Conservation (phyloP, 2,329 filamentous ascomycete species). For the Waltergamsia citrina region DNA sequence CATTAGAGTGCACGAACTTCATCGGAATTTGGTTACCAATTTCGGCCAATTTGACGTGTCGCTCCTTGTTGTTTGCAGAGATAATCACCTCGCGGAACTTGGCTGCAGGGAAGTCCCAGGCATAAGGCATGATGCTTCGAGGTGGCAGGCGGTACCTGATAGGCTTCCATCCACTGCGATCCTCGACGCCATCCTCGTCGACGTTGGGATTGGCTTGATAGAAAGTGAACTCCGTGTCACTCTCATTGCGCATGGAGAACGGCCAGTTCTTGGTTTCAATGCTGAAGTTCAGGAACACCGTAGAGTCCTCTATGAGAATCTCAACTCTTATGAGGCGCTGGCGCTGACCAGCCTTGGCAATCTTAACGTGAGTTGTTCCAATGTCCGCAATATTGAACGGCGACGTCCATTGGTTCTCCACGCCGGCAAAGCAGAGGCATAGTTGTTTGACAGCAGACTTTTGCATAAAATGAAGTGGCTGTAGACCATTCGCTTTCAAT, state of each 20-base stretch:
- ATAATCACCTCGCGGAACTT: constrained; percentile 92
- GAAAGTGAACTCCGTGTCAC: constrained; percentile 92
- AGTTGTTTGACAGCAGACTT: constrained; percentile 78
- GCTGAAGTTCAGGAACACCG: constrained; percentile 85
- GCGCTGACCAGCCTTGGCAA: constrained; percentile 81
- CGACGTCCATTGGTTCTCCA: constrained; percentile 96
- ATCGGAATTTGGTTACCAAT: constrained; percentile 95
- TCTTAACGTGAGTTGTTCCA: constrained; percentile 85
- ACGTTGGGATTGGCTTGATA: constrained; percentile 90
- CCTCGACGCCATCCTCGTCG: constrained; percentile 79
- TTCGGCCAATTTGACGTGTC: constrained; percentile 89
- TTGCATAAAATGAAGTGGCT: constrained; percentile 84
- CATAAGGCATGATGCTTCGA: constrained; percentile 97
- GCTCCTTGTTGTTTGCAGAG: constrained; percentile 41
- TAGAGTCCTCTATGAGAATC: constrained; percentile 84
- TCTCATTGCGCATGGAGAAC: constrained; percentile 97
- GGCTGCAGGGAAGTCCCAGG: constrained; percentile 98
- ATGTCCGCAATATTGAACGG: constrained; percentile 96
- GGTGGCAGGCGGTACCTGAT: constrained; percentile 87
- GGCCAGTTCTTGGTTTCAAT: constrained; percentile 94
- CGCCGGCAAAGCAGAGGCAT: constrained; percentile 83
- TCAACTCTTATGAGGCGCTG: constrained; percentile 84
- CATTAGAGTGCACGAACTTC: constrained; percentile 64
- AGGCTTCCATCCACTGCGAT: constrained; percentile 82
- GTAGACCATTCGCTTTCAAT: constrained; percentile 66